Evolutionary conservation across 345 rosid species (phyloP).

Genomic region (Euphorbia pulcherrima): DNA sequence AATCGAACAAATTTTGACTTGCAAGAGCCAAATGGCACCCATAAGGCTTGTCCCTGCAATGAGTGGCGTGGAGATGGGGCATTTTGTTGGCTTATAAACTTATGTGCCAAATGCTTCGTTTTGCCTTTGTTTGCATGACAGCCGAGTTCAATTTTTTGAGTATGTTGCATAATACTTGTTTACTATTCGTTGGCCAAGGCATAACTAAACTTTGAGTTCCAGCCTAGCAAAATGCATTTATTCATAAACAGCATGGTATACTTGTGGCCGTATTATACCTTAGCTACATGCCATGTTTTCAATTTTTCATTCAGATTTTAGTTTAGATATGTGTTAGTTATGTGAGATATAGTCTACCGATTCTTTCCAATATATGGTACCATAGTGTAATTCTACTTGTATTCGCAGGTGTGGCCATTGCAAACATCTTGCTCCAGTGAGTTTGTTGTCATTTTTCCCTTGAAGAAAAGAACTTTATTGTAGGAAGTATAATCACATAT

Average conservation of each 20-base stretch:
- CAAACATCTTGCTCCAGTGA: constrained; percentile 93
- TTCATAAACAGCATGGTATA: neutral
- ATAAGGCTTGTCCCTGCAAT: neutral
- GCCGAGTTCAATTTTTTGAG: neutral
- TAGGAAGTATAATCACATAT: neutral
- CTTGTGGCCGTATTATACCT: neutral
- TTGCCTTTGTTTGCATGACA: neutral
- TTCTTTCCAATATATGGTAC: neutral
- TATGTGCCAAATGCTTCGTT: neutral
- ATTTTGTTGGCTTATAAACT: neutral
- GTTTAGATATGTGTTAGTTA: neutral
- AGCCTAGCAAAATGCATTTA: neutral
- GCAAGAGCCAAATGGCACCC: neutral
- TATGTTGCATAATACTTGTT: neutral
- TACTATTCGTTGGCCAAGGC: neutral
- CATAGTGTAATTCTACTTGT: neutral
- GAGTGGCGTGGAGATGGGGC: neutral
- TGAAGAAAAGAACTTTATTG: neutral
- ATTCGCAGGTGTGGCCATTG: constrained; percentile 95
- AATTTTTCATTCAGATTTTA: neutral
- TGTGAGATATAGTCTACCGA: neutral
- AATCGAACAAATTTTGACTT: neutral
- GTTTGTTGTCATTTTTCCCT: constrained; percentile 10
- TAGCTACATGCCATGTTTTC: neutral
- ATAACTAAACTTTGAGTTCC: neutral